Percentiles rank a stretch among this genome's conserved stretches.
These are phyloP conservation scores for Penicillium fimorum DNA, from an alignment of 495 filamentous ascomycete species.

Conservation along the genomic window DNA sequence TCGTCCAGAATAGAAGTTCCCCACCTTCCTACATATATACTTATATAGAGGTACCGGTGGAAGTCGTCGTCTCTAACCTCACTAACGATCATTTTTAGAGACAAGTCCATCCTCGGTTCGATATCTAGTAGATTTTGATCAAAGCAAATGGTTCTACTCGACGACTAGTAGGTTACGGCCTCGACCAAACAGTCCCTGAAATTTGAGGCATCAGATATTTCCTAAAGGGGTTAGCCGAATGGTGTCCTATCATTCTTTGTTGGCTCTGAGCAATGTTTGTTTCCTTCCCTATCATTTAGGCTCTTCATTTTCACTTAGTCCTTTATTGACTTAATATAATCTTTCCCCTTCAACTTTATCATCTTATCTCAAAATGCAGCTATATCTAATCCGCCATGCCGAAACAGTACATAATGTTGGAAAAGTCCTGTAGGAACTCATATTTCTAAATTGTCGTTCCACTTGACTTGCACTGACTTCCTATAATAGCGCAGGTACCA, in stretches of 20 bases:
- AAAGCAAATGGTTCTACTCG: too few relatives aligned
- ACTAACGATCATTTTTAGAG: too few relatives aligned
- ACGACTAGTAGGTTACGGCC: too few relatives aligned
- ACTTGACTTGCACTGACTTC: neutral
- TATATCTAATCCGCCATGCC: slow-evolving; percentile 80
- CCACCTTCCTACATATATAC: too few relatives aligned
- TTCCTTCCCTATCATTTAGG: neutral
- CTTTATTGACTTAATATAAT: neutral
- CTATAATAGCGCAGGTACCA: slow-evolving; percentile 65
- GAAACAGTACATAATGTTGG: slow-evolving; percentile 88
- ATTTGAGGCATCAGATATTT: neutral
- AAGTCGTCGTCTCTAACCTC: too few relatives aligned
- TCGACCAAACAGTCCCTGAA: too few relatives aligned
- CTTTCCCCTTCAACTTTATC: neutral
- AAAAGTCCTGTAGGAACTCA: slow-evolving; percentile 57
- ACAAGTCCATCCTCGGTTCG: too few relatives aligned
- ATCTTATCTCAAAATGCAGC: slow-evolving; percentile 50
- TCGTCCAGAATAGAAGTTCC: too few relatives aligned
- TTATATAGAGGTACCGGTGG: too few relatives aligned
- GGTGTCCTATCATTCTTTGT: neutral
- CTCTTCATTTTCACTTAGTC: neutral
- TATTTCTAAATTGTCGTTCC: neutral
- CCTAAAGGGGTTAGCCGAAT: neutral
- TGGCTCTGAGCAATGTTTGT: neutral
- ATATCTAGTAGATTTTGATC: too few relatives aligned